Percentiles rank a stretch among this genome's conserved stretches.
Conservation (phyloP, 2,329 filamentous ascomycete species). For the Penicillium palitans region DNA sequence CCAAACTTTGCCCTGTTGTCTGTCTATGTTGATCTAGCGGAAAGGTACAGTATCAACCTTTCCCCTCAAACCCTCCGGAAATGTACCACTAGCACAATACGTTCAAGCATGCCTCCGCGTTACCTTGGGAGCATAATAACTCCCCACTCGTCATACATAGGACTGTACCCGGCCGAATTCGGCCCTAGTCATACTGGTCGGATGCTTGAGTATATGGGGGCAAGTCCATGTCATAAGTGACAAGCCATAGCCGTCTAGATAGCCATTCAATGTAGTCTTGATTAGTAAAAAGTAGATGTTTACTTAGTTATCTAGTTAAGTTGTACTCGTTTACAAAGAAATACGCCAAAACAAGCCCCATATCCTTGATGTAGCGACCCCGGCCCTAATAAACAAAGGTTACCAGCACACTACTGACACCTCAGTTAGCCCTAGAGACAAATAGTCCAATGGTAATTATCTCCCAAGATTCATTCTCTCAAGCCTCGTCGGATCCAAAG, state of each 20-base stretch:
- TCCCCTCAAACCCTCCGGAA: constrained; percentile 16
- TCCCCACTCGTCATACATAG: constrained; percentile 16
- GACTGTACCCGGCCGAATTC: constrained; percentile 1
- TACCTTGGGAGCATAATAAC: constrained; percentile 15
- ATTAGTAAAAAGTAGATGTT: not conserved
- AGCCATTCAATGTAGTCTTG: not conserved
- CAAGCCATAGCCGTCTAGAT: not conserved
- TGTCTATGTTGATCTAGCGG: not conserved
- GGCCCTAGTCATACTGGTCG: not conserved
- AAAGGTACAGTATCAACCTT: not conserved
- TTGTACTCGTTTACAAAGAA: constrained; percentile 4
- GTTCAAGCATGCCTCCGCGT: constrained; percentile 10
- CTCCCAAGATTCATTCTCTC: not conserved
- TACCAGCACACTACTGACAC: not conserved
- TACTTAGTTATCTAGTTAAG: not conserved
- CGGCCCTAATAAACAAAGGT: constrained; percentile 4
- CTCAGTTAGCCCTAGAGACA: not conserved
- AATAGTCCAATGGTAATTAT: not conserved
- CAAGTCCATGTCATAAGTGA: not conserved
- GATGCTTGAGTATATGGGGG: not conserved
- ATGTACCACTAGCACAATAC: constrained; percentile 13
- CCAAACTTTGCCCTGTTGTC: not conserved
- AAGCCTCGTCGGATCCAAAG: not conserved
- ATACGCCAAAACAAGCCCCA: not conserved
- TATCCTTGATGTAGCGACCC: not conserved